A percentile compares a stretch with the other conserved stretches of the same genome.
phyloP scores from a whole-genome alignment of 345 rosid genomes.

The Rhodamnia rubescens region DNA sequence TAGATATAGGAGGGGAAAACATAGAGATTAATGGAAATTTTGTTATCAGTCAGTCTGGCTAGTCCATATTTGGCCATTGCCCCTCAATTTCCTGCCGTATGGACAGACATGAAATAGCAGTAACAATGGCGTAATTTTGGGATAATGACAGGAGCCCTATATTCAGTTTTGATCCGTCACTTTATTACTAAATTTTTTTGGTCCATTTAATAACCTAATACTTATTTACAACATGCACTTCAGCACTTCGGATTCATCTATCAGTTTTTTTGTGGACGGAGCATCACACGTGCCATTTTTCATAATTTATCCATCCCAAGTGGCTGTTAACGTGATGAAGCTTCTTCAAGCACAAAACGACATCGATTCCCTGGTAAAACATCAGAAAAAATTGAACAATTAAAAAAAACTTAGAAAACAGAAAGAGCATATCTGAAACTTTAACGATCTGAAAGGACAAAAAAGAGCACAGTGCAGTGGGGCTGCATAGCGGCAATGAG shows the following conservation, averaged over 20 bases:
- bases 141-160: not conserved
- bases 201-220: not conserved
- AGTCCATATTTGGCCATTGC: not conserved
- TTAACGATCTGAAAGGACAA: not conserved
- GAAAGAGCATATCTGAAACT: not conserved
- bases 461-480: not conserved
- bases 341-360: not conserved
- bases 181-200: not conserved
- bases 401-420: not conserved
- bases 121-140: not conserved
- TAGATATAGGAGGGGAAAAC: not conserved
- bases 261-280: not conserved
- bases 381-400: not conserved
- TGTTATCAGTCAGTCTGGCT: not conserved
- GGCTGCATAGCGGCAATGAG: not conserved
- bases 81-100: not conserved
- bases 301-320: not conserved
- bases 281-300: not conserved
- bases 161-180: not conserved
- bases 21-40: not conserved
- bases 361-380: not conserved
- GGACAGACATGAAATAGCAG: not conserved
- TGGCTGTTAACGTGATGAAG: not conserved
- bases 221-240: not conserved
- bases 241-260: not conserved